phyloP scores from a whole-genome alignment of 768 basidiomycete species.

The Boletus patriciae region DNA sequence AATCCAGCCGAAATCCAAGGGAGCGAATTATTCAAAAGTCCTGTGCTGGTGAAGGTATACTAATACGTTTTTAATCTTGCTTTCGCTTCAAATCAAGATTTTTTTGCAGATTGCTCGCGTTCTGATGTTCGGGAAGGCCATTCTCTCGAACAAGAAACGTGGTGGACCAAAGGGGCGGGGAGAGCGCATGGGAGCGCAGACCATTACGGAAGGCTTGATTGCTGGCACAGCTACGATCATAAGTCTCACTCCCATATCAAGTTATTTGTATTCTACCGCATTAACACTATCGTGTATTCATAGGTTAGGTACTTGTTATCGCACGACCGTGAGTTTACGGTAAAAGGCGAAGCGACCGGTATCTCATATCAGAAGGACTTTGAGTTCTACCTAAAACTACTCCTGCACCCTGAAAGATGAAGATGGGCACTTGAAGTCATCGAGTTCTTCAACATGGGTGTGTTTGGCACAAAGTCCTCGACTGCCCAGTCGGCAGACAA shows the following conservation, averaged over 20 bases:
- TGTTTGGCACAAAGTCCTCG: neutral
- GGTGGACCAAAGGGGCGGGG: neutral
- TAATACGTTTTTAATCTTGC: neutral
- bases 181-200: too few species aligned
- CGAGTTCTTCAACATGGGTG: neutral
- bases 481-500: neutral
- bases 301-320: neutral
- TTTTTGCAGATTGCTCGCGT: neutral
- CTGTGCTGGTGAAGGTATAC: neutral
- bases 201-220: too few species aligned
- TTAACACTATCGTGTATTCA: too few species aligned
- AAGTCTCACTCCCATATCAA: too few species aligned
- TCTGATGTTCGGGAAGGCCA: neutral
- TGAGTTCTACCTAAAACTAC: neutral
- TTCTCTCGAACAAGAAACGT: neutral
- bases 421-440: neutral
- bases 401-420: neutral
- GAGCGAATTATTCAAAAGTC: neutral
- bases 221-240: too few species aligned
- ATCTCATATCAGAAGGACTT: neutral
- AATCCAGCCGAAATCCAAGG: neutral
- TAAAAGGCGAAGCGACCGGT: neutral
- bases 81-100: too few species aligned
- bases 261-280: too few species aligned
- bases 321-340: neutral